phyloP scores from a whole-genome alignment of 2,329 filamentous ascomycete genomes.

The Lachnellula cervina region DNA sequence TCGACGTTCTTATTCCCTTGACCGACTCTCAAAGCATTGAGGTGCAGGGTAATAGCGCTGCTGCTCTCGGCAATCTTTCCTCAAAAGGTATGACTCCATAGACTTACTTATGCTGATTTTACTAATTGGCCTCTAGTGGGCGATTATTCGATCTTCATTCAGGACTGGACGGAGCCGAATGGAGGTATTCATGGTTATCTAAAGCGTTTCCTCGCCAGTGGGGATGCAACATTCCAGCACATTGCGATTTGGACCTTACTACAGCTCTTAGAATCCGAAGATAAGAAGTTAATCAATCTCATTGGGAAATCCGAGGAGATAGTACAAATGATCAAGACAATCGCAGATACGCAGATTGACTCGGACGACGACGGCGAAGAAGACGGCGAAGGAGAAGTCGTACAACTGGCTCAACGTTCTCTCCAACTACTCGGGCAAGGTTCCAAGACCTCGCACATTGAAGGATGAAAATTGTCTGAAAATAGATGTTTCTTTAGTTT shows the following conservation, averaged over 20 bases:
- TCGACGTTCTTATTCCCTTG: constrained; percentile 91
- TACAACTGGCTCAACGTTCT: constrained; percentile 84
- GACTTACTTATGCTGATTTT: constrained; percentile 8
- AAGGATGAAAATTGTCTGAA: constrained; percentile 51
- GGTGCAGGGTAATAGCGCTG: constrained; percentile 96
- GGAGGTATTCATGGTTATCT: constrained; percentile 96
- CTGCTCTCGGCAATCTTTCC: constrained; percentile 89
- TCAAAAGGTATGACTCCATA: constrained; percentile 70
- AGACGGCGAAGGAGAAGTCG: constrained; percentile 88
- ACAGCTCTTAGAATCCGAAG: constrained; percentile 91
- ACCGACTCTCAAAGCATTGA: constrained; percentile 96
- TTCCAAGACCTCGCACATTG: constrained; percentile 72
- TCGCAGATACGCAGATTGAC: constrained; percentile 84
- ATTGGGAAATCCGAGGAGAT: constrained; percentile 90
- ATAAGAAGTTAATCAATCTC: constrained; percentile 78
- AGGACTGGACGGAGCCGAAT: constrained; percentile 87
- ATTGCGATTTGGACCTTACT: constrained; percentile 98
- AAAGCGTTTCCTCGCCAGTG: constrained; percentile 85
- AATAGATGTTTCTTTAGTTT: constrained; percentile 29
- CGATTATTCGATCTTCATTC: constrained; percentile 93
- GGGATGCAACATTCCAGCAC: constrained; percentile 96
- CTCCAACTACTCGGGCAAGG: constrained; percentile 78
- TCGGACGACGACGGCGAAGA: constrained; percentile 82
- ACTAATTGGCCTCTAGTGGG: constrained; percentile 63
- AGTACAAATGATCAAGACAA: constrained; percentile 84